Conservation (phyloP, 148 eudicot genomes). For the Rhododendron ovatum region DNA sequence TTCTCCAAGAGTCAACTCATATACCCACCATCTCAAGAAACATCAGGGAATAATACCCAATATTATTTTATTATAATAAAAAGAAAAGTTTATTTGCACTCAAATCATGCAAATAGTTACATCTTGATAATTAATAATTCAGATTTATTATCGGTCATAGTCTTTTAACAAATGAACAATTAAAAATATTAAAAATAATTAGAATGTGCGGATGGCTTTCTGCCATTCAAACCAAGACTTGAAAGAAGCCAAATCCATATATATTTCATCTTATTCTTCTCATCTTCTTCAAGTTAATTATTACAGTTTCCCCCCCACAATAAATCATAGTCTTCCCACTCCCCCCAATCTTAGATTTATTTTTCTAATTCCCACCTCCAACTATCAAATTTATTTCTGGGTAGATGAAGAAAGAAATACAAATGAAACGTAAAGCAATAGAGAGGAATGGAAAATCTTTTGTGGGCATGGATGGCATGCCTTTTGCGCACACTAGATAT, state of each 20-base stretch:
- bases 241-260: too few relatives aligned
- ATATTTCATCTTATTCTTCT: too few relatives aligned
- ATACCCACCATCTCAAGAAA: background rate
- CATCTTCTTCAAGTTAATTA: background rate
- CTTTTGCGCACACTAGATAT: background rate
- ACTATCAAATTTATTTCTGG: too few relatives aligned
- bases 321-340: background rate
- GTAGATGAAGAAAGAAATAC: background rate
- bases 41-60: background rate
- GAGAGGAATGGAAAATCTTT: background rate
- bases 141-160: background rate
- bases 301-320: background rate
- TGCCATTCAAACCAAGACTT: background rate
- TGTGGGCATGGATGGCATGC: background rate
- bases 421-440: background rate
- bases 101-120: background rate
- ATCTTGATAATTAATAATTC: background rate
- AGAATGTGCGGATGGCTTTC: background rate
- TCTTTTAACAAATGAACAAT: background rate
- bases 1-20: conserved; percentile 5
- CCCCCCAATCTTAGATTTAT: background rate
- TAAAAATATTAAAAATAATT: too few relatives aligned
- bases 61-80: too few relatives aligned
- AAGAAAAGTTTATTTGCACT: too few relatives aligned
- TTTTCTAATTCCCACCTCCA: background rate